Conservation (phyloP, 2,329 filamentous ascomycete genomes). For the Didymosphaeria variabile region DNA sequence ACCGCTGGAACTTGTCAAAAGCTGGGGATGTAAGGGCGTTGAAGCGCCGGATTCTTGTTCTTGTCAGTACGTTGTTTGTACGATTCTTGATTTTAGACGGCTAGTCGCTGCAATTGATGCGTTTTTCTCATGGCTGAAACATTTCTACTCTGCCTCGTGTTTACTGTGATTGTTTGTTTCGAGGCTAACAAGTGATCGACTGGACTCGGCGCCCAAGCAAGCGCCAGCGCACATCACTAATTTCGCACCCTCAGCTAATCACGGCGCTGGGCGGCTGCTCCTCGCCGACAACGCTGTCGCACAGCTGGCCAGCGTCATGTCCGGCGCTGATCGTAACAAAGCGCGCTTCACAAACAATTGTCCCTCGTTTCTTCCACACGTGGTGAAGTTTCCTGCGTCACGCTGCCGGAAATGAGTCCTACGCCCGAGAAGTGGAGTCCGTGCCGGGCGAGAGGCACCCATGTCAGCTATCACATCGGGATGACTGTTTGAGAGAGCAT, state of each 20-base stretch:
- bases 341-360: conserved; percentile 1
- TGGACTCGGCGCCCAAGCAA: neutral
- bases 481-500: neutral
- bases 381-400: neutral
- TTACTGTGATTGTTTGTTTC: neutral
- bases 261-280: neutral
- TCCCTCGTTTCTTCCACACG: neutral
- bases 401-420: conserved; percentile 1
- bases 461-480: neutral
- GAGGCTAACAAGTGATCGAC: neutral
- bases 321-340: neutral
- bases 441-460: neutral
- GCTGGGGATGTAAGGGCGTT: conserved; percentile 16
- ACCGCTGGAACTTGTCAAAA: conserved; percentile 18
- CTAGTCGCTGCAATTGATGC: conserved; percentile 20
- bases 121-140: conserved; percentile 13
- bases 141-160: neutral
- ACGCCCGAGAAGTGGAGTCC: neutral
- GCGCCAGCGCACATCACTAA: conserved; percentile 2
- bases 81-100: conserved; percentile 28
- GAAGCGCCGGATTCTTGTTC: conserved; percentile 21
- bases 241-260: conserved; percentile 10
- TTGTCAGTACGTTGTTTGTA: conserved; percentile 32
- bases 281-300: neutral
- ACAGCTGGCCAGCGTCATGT: neutral